phyloP scores from a whole-genome alignment of 306 rosid species.

The Quercus variabilis region DNA sequence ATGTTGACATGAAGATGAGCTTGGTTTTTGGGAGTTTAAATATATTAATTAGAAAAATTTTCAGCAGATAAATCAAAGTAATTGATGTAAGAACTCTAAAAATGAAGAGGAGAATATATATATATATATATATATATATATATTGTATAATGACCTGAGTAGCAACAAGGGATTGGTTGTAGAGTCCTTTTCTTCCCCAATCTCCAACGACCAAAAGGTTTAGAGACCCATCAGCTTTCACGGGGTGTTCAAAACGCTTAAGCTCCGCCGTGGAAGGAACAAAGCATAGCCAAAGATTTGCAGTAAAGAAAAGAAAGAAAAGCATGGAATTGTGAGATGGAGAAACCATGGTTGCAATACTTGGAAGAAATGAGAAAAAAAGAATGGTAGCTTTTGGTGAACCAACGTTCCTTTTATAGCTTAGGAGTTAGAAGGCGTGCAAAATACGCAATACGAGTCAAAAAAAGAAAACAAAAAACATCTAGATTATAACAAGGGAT shows the following conservation, averaged over 20 bases:
- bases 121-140: no score
- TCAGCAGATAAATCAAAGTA: no score
- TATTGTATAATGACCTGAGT: constrained; percentile 32
- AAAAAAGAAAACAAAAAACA: not conserved
- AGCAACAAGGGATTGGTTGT: constrained; percentile 66
- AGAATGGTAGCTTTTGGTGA: not conserved
- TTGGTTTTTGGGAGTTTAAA: no score
- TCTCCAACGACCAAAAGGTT: constrained; percentile 65
- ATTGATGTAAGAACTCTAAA: no score
- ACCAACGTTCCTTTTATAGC: not conserved
- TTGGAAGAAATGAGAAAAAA: not conserved
- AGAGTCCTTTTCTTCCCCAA: constrained; percentile 70
- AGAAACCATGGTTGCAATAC: not conserved
- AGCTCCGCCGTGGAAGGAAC: constrained; percentile 21
- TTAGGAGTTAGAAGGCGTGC: not conserved
- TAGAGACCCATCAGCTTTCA: constrained; percentile 43
- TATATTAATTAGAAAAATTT: no score
- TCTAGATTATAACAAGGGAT: not conserved
- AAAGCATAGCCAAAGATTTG: not conserved
- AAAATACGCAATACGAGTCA: not conserved
- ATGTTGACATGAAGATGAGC: no score
- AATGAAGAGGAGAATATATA: not conserved
- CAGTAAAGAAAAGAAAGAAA: not conserved
- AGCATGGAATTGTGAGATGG: not conserved
- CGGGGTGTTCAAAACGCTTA: constrained; percentile 20